Percentiles rank a stretch among this genome's conserved stretches.
These are phyloP conservation scores for Verticillium longisporum DNA, from an alignment of 2,329 filamentous ascomycete species.

Conservation along the genomic window DNA sequence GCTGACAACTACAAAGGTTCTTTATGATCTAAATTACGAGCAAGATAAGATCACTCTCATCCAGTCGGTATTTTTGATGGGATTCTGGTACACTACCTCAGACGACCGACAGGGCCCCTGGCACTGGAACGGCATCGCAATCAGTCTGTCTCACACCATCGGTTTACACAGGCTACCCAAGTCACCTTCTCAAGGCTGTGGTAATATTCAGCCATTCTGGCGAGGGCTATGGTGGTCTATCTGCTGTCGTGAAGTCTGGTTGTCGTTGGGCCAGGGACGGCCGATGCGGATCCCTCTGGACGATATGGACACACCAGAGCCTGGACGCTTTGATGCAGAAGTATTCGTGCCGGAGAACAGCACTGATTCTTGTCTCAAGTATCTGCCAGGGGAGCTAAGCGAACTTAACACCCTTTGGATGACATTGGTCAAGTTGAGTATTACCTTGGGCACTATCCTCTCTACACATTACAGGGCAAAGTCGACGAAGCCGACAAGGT, in stretches of 20 bases:
- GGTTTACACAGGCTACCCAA: constrained; percentile 28
- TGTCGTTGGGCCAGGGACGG: constrained; percentile 6
- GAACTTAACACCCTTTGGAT: no score
- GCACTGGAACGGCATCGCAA: constrained; percentile 38
- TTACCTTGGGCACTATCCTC: no score
- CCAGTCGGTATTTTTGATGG: constrained; percentile 31
- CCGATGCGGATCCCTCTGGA: constrained; percentile 7
- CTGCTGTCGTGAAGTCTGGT: constrained; percentile 5
- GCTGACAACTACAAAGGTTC: constrained; percentile 6
- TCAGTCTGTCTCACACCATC: constrained; percentile 30
- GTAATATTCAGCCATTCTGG: background rate
- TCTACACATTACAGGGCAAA: no score
- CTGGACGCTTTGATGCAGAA: background rate
- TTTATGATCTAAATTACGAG: constrained; percentile 26
- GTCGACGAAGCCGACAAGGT: no score
- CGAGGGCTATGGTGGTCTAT: constrained; percentile 7
- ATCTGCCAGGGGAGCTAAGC: no score
- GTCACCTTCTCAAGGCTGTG: constrained; percentile 4
- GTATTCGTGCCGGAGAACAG: background rate
- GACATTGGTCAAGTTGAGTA: no score
- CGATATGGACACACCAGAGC: background rate
- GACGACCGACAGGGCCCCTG: constrained; percentile 33
- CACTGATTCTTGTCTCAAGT: constrained; percentile 1
- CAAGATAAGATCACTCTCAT: constrained; percentile 30
- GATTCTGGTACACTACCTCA: constrained; percentile 31